Conservation (phyloP, 345 rosid species). For the Boechera stricta region DNA sequence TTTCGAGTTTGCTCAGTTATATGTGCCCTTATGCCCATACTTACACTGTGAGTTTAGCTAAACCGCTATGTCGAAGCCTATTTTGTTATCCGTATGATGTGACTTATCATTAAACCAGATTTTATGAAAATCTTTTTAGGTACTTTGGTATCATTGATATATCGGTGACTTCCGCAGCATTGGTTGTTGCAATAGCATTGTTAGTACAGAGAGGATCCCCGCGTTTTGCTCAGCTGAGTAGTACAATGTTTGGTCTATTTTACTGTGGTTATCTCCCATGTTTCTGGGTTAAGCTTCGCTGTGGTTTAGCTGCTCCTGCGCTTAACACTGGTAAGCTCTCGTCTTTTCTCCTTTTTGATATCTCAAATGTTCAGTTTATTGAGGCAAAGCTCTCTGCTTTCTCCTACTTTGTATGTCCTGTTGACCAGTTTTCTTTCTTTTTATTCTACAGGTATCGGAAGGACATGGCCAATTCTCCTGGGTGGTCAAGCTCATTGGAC, state of each 20-base stretch:
- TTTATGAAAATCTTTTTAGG: constrained; percentile 52
- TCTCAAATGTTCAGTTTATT: constrained; percentile 12
- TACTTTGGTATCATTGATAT: constrained; percentile 85
- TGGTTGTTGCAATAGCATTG: constrained; percentile 77
- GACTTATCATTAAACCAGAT: neutral
- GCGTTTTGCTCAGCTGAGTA: constrained; percentile 91
- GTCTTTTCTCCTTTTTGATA: constrained; percentile 14
- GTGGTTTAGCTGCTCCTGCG: constrained; percentile 82
- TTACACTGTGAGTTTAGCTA: constrained; percentile 70
- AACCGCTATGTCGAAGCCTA: neutral
- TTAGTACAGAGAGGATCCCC: constrained; percentile 89
- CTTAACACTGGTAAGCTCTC: constrained; percentile 72
- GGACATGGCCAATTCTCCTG: constrained; percentile 78
- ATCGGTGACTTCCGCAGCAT: constrained; percentile 80
- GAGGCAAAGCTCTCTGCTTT: constrained; percentile 4
- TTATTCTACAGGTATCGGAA: constrained; percentile 55
- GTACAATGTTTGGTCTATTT: constrained; percentile 87
- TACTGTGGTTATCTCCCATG: constrained; percentile 94
- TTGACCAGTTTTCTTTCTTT: constrained; percentile 35
- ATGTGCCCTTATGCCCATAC: constrained; percentile 79
- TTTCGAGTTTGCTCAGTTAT: constrained; percentile 86
- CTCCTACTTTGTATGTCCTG: constrained; percentile 12
- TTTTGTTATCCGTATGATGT: neutral
- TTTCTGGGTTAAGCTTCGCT: constrained; percentile 93
- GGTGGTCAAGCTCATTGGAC: constrained; percentile 97